Evolutionary conservation across 2,329 filamentous ascomycete species (phyloP).

Genomic region (Phialophora expanda): DNA sequence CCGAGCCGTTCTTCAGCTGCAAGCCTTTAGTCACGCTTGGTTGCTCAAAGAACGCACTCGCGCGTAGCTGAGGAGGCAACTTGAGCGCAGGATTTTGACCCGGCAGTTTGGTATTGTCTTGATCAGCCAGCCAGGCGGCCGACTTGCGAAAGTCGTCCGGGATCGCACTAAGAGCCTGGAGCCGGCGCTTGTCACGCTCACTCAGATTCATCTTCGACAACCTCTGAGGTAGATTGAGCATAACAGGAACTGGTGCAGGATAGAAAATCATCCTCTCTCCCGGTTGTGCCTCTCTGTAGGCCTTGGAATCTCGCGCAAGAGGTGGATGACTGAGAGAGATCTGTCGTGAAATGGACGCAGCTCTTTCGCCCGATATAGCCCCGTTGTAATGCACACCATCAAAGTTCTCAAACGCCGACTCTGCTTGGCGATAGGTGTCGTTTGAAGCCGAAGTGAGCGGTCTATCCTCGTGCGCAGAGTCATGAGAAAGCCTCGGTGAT

Average conservation of each 20-base stretch:
- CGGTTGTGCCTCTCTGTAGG: constrained; percentile 54
- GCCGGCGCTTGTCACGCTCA: constrained; percentile 71
- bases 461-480: constrained; percentile 38
- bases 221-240: constrained; percentile 89
- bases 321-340: constrained; percentile 49
- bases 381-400: constrained; percentile 55
- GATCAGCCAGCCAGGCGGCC: constrained; percentile 52
- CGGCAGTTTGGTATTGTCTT: constrained; percentile 35
- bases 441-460: constrained; percentile 50
- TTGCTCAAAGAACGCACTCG: constrained; percentile 87
- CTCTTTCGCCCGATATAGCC: constrained; percentile 36
- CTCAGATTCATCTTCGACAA: constrained; percentile 73
- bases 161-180: constrained; percentile 72
- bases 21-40: constrained; percentile 63
- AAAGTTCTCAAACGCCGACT: constrained; percentile 53
- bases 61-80: constrained; percentile 82
- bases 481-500: constrained; percentile 18
- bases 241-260: constrained; percentile 88
- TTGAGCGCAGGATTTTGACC: constrained; percentile 43
- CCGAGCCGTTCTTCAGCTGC: constrained; percentile 73
- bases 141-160: constrained; percentile 60
- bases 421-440: constrained; percentile 54
- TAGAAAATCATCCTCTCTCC: constrained; percentile 90
- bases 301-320: constrained; percentile 47
- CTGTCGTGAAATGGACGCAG: constrained; percentile 40